These are phyloP conservation scores for Plasmodium fragile DNA, from an alignment of 169 alveolate genomes.

Conservation along the genomic window DNA sequence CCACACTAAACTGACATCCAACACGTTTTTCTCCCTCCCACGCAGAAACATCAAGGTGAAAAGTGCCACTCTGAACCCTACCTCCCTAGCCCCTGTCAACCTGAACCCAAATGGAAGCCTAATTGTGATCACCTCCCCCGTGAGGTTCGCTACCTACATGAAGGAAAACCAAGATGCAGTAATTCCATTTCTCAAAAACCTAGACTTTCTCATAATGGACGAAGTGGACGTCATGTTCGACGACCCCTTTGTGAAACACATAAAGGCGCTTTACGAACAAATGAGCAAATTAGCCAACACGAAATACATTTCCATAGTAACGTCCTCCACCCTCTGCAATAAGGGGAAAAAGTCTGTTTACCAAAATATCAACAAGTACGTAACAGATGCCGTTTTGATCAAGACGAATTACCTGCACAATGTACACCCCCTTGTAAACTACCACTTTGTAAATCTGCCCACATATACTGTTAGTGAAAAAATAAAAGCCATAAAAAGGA, in stretches of 20 bases:
- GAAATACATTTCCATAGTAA: slow-evolving; percentile 25
- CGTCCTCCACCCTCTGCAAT: slow-evolving; percentile 60
- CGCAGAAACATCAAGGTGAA: slow-evolving; percentile 42
- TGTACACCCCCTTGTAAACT: slow-evolving; percentile 61
- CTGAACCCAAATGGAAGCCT: not conserved
- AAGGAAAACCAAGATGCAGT: slow-evolving; percentile 32
- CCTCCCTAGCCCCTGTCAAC: not conserved
- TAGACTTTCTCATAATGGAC: slow-evolving; percentile 58
- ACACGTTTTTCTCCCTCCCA: not conserved
- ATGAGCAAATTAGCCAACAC: not conserved
- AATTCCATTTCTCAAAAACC: slow-evolving; percentile 2
- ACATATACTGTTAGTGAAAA: slow-evolving; percentile 18
- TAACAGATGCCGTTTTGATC: slow-evolving; percentile 29
- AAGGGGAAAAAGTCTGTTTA: slow-evolving; percentile 42
- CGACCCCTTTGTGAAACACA: slow-evolving; percentile 33
- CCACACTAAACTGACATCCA: not conserved
- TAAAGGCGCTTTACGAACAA: slow-evolving; percentile 26
- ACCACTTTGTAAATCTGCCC: slow-evolving; percentile 41
- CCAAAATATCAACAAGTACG: slow-evolving; percentile 33
- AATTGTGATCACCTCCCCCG: slow-evolving; percentile 39
- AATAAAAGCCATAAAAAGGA: slow-evolving; percentile 31
- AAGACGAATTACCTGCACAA: slow-evolving; percentile 47
- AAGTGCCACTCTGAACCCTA: not conserved
- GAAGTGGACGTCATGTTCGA: slow-evolving; percentile 68
- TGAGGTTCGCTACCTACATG: slow-evolving; percentile 30